Percentiles rank a stretch among this genome's conserved stretches.
These are phyloP conservation scores for Aspergillus flavus DNA, from an alignment of 2,329 filamentous ascomycete genomes.

Conservation along the genomic window DNA sequence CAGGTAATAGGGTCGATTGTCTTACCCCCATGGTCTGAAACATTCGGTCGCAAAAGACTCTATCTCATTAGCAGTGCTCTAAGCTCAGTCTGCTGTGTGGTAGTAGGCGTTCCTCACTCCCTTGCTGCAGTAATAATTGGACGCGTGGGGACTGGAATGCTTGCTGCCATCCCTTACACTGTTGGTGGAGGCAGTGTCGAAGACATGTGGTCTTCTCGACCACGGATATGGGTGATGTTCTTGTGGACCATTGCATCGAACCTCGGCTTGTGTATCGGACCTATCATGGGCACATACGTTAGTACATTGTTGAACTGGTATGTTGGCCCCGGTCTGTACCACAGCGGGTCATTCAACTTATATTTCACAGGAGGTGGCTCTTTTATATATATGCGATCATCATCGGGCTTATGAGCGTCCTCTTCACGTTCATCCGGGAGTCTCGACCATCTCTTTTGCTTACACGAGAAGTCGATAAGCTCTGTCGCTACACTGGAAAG, in stretches of 20 bases:
- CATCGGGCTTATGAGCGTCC: slow-evolving; percentile 32
- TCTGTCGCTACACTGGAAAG: slow-evolving; percentile 27
- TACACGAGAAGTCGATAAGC: slow-evolving; percentile 28
- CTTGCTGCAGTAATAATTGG: slow-evolving; percentile 38
- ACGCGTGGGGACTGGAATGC: slow-evolving; percentile 45
- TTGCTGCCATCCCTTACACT: slow-evolving; percentile 51
- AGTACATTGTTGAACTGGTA: slow-evolving; percentile 40
- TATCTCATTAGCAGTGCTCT: slow-evolving; percentile 29
- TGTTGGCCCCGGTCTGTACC: neutral
- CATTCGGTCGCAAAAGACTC: slow-evolving; percentile 35
- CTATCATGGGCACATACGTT: slow-evolving; percentile 47
- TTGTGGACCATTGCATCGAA: slow-evolving; percentile 46
- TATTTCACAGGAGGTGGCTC: slow-evolving; percentile 43
- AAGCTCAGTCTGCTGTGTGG: slow-evolving; percentile 31
- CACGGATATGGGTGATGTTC: slow-evolving; percentile 50
- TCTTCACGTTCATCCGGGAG: slow-evolving; percentile 44
- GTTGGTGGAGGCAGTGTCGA: slow-evolving; percentile 52
- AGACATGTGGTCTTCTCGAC: slow-evolving; percentile 49
- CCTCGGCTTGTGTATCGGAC: slow-evolving; percentile 45
- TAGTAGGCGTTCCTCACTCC: slow-evolving; percentile 37
- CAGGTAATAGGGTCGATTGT: slow-evolving; percentile 32
- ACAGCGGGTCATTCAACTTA: neutral
- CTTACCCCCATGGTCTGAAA: slow-evolving; percentile 36
- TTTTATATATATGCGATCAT: slow-evolving; percentile 46
- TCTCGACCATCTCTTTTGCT: slow-evolving; percentile 48